A percentile compares a stretch with the other conserved stretches of the same genome.
Conservation (phyloP, 208 protist species). For the Lotmaria passim region DNA sequence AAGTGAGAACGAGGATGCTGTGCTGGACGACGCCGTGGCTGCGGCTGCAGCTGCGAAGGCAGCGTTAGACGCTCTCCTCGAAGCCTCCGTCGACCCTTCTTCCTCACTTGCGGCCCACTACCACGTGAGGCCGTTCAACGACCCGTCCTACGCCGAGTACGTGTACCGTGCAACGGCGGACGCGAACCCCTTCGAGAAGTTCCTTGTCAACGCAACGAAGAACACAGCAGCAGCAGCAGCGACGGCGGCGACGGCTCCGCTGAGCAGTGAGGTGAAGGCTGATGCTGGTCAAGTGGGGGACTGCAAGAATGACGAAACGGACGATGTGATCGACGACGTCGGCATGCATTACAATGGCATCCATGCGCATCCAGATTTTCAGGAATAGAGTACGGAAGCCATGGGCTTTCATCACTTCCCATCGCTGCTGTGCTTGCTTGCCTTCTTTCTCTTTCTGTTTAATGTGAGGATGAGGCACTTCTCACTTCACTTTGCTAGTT, state of each 20-base stretch:
- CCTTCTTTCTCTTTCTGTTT: slow-evolving; percentile 13
- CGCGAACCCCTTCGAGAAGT: slow-evolving; percentile 81
- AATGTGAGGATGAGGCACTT: too few relatives aligned
- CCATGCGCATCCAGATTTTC: slow-evolving; percentile 54
- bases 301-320: background rate
- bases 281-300: background rate
- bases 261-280: too few relatives aligned
- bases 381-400: slow-evolving; percentile 16
- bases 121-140: slow-evolving; percentile 58
- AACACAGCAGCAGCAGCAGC: background rate
- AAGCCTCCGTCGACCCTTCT: slow-evolving; percentile 40
- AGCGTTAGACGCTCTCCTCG: slow-evolving; percentile 10
- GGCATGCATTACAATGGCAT: slow-evolving; percentile 56
- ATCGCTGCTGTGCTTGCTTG: slow-evolving; percentile 9
- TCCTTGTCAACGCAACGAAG: slow-evolving; percentile 17
- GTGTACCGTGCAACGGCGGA: slow-evolving; percentile 81
- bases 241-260: too few relatives aligned
- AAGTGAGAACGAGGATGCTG: background rate
- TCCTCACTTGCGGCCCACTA: slow-evolving; percentile 62
- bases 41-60: slow-evolving; percentile 5
- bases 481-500: too few relatives aligned
- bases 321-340: slow-evolving; percentile 78
- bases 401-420: too few relatives aligned
- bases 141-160: slow-evolving; percentile 76
- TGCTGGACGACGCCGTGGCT: background rate